Base-by-base conservation (phyloP, 331 rosid genomes). In the Quercus phellos region DNA sequence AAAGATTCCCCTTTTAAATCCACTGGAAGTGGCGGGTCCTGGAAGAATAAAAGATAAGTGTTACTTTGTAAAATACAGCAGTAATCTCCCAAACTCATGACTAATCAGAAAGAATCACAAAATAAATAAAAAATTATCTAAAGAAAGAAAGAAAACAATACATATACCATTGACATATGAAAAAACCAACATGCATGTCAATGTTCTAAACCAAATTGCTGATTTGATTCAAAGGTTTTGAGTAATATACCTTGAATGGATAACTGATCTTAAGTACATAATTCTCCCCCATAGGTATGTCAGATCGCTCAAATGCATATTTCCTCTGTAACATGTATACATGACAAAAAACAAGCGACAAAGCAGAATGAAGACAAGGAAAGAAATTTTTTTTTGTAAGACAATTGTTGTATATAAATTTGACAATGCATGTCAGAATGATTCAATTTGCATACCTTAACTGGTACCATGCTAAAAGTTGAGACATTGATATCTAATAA, bases 191-290 rank as follows among this genome's bases (percentile, higher is more conserved):
- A 55, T 58, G 51, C 53, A 77, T 50, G 73, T 63, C 38, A 19
- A 22, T 69, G 78, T 58, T 78, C 27, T 74, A 22, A 38, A 32
- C 24, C 38, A 51, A 43, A 35, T 56, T 81, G 38, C 70, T 56
- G 56, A 58, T 42, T 77, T 61, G 68, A 80, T 55, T 67, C 74
- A 70, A 51, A 61, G 30, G 77, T 81, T 50, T 26, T 46, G 16
- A 74, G 67, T 50, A 55, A 70, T 74, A 76, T 84, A 92, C 99
- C 98, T 87, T 93, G 89, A 90, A 94, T 50, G 93, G 91, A 84
- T 94, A 94, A 79, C 80, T 94, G 73, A 94, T 87, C 88, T 94
- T 94, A 67, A 94, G 87, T 63, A 85, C 99, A 75, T 89, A 91
- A 79, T 81, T 90, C 73, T 94, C 98, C 72, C 99, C 98, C 10